Evolutionary conservation across 2,329 filamentous ascomycete genomes (phyloP).

Genomic region (Colletotrichum sp.): DNA sequence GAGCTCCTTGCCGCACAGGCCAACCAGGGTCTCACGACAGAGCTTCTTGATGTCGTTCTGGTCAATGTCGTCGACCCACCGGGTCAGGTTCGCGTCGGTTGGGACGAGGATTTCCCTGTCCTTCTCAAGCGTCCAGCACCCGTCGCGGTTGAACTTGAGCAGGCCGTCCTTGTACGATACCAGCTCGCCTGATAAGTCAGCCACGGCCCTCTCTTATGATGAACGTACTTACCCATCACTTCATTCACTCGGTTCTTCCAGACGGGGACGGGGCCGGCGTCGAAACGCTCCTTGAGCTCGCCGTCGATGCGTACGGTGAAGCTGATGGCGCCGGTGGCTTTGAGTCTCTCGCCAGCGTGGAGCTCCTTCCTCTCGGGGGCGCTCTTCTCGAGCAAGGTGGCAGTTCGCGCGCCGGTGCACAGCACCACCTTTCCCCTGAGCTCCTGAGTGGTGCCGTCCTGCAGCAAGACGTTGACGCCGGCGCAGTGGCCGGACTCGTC

Average conservation of each 20-base stretch:
- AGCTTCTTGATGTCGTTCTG: constrained; percentile 50
- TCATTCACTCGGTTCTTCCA: constrained; percentile 49
- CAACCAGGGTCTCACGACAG: constrained; percentile 40
- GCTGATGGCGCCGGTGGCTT: constrained; percentile 60
- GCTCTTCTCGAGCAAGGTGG: constrained; percentile 56
- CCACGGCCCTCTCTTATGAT: background rate
- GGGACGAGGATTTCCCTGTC: constrained; percentile 59
- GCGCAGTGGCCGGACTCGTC: constrained; percentile 47
- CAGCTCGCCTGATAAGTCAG: constrained; percentile 37
- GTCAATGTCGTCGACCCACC: constrained; percentile 41
- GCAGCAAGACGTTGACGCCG: constrained; percentile 60
- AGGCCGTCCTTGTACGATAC: constrained; percentile 53
- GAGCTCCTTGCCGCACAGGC: constrained; percentile 46
- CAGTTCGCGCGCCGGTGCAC: constrained; percentile 62
- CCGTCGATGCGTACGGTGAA: constrained; percentile 43
- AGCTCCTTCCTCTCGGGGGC: constrained; percentile 52
- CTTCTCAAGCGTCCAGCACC: constrained; percentile 58
- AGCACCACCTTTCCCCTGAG: constrained; percentile 58
- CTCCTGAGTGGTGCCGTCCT: constrained; percentile 42
- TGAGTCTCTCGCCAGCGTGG: constrained; percentile 57
- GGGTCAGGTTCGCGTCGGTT: constrained; percentile 44
- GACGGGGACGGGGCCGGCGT: constrained; percentile 51
- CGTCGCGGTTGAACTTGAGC: constrained; percentile 67
- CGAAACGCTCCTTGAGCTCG: constrained; percentile 52
- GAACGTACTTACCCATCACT: constrained; percentile 42